Evolutionary conservation across 2,329 filamentous ascomycete genomes (phyloP), one percentile per base, ranked within the genome.

Genomic region (Mollisia scopiformis): DNA sequence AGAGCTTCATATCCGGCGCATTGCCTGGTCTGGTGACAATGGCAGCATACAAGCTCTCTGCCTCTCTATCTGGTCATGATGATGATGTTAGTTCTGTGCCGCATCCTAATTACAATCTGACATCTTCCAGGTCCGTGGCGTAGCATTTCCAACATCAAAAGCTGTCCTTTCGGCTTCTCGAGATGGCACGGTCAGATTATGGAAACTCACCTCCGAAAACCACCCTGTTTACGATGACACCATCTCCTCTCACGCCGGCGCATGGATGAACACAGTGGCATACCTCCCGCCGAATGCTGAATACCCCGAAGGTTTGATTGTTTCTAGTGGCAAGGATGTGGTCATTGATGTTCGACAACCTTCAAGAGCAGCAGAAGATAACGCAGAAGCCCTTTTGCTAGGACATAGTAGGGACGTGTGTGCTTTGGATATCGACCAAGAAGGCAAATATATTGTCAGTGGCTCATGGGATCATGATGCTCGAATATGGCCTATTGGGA

Each of bases 401-500:
- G 94, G 95, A 13, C 95, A 99, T 74, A 83, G 85, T 21, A 85
- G 90, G 74, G 98, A 98, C 70, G 88, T 99, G 49, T 97, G 94
- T 74, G 84, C 93, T 8, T 78, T 99, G 47, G 92, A 96, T 70
- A 88, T 92, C 16, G 89, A 88, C 54, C 84, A 89, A 1, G 84
- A 88, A 61, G 89, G 88, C 1, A 84, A 79, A 49, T 91, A 87
- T 74, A 82, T 98, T 41, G 88, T 97, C 50, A 98, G 94, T 66
- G 95, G 94, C 31, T 91, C 93, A 70, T 99, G 95, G 95, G 95
- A 99, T 75, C 86, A 86, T 30, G 90, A 93, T 66, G 93, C 92
- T 28, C 88, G 92, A 57, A 79, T 98, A 55, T 99, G 95, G 95
- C 84, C 83, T 64, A 80, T 95, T n/a, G 85, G 86, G 41, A 93